Conservation (phyloP, 1,139 yeast species). For the Hansenula sp. region DNA sequence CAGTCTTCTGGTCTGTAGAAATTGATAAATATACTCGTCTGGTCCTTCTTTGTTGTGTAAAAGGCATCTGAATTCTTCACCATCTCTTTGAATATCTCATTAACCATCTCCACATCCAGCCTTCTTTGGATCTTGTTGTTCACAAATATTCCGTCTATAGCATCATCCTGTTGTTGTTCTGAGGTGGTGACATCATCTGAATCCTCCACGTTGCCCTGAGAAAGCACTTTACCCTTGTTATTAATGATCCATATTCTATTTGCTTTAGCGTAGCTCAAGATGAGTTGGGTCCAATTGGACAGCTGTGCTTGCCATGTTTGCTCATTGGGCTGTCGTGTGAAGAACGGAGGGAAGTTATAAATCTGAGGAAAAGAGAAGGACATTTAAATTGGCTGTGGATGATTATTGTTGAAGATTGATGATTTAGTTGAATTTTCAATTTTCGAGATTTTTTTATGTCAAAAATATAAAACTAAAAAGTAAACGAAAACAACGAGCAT, state of each 20-base stretch:
- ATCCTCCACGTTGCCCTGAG: slow-evolving; percentile 27
- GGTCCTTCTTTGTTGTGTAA: slow-evolving; percentile 14
- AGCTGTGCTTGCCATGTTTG: slow-evolving; percentile 73
- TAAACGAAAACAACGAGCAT: not conserved
- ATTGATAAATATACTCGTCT: slow-evolving; percentile 46
- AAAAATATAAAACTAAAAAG: not conserved
- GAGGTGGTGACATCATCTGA: slow-evolving; percentile 4
- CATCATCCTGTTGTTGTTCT: too few relatives aligned
- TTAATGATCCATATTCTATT: slow-evolving; percentile 49
- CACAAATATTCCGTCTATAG: slow-evolving; percentile 19
- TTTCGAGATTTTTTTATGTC: not conserved
- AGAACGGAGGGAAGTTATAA: slow-evolving; percentile 87
- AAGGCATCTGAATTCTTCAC: slow-evolving; percentile 38
- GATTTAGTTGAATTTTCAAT: not conserved
- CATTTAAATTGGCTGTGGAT: slow-evolving; percentile 3
- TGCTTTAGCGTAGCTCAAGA: slow-evolving; percentile 54
- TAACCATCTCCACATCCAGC: slow-evolving; percentile 51
- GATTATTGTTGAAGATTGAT: not conserved
- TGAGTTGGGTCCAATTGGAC: slow-evolving; percentile 51
- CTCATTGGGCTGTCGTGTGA: slow-evolving; percentile 82
- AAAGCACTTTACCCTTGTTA: slow-evolving; percentile 35
- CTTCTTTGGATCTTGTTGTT: slow-evolving; percentile 29
- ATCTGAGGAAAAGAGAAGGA: slow-evolving; percentile 55
- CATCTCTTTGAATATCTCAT: slow-evolving; percentile 56
- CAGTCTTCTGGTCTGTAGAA: slow-evolving; percentile 77